These are phyloP conservation scores for Phytophthora quininea DNA, from an alignment of 352 stramenopile genomes.

Conservation along the genomic window DNA sequence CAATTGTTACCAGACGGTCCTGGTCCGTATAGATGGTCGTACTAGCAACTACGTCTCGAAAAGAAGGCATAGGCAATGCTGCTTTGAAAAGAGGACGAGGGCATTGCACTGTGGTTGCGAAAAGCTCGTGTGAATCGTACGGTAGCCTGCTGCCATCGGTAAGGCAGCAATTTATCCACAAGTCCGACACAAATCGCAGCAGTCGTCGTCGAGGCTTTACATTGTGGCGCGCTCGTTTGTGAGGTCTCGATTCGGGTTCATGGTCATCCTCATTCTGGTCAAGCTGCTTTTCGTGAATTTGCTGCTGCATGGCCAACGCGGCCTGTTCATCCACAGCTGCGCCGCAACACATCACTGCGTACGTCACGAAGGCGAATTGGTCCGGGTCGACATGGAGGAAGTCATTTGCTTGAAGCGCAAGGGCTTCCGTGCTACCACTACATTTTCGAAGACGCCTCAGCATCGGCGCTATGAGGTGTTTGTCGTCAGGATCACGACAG, in stretches of 20 bases:
- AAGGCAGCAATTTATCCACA: constrained; percentile 79
- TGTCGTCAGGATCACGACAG: constrained; percentile 55
- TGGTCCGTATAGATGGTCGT: constrained; percentile 70
- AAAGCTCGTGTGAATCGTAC: constrained; percentile 58
- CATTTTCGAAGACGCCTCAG: constrained; percentile 44
- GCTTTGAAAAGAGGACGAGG: constrained; percentile 52
- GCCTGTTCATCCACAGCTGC: constrained; percentile 39
- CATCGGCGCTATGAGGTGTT: constrained; percentile 42
- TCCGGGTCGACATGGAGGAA: constrained; percentile 51
- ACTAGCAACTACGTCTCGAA: constrained; percentile 52
- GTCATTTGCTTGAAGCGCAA: constrained; percentile 57
- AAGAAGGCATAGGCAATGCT: constrained; percentile 53
- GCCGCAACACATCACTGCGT: constrained; percentile 68
- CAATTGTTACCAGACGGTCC: constrained; percentile 64
- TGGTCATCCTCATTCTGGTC: constrained; percentile 3
- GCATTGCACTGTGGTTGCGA: constrained; percentile 42
- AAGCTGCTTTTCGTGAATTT: constrained; percentile 33
- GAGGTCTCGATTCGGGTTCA: not conserved
- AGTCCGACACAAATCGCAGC: constrained; percentile 66
- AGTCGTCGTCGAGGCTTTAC: constrained; percentile 31
- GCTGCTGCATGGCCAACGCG: constrained; percentile 34
- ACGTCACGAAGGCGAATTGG: constrained; percentile 71
- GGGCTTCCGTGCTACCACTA: constrained; percentile 38
- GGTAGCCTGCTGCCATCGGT: constrained; percentile 47
- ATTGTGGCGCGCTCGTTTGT: constrained; percentile 26